A percentile compares a stretch with the other conserved stretches of the same genome.
Conservation (phyloP, 2,329 filamentous ascomycete genomes). For the Hymenoscyphus fructigenus region DNA sequence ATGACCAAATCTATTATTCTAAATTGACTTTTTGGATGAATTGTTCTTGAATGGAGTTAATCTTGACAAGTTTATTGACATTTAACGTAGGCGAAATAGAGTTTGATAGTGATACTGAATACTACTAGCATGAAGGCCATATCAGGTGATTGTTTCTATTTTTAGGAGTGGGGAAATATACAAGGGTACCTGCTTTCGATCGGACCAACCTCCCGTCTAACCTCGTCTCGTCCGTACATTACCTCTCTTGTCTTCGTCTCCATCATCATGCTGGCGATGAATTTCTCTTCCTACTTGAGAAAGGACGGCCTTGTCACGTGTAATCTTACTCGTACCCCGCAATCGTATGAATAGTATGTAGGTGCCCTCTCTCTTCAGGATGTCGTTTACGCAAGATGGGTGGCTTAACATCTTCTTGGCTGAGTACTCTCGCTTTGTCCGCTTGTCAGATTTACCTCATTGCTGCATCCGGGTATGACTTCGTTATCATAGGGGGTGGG, state of each 20-base stretch:
- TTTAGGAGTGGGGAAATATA: not conserved
- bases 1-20: not conserved
- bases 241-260: not conserved
- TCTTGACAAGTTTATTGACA: not conserved
- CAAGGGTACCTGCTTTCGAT: not conserved
- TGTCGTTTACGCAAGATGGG: not conserved
- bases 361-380: not conserved
- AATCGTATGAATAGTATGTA: not conserved
- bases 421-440: not conserved
- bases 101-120: not conserved
- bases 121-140: not conserved
- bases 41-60: not conserved
- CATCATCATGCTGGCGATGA: not conserved
- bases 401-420: not conserved
- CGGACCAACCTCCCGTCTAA: not conserved
- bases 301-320: not conserved
- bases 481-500: slow-evolving; percentile 25
- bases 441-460: not conserved
- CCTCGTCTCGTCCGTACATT: not conserved
- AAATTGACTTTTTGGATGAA: not conserved
- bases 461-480: slow-evolving; percentile 13
- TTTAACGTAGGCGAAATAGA: not conserved
- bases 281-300: not conserved
- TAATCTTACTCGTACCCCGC: not conserved
- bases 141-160: not conserved